Evolutionary conservation across 2,329 filamentous ascomycete species (phyloP), one percentile per base, ranked within the genome.

Genomic region (Fusarium sp.): DNA sequence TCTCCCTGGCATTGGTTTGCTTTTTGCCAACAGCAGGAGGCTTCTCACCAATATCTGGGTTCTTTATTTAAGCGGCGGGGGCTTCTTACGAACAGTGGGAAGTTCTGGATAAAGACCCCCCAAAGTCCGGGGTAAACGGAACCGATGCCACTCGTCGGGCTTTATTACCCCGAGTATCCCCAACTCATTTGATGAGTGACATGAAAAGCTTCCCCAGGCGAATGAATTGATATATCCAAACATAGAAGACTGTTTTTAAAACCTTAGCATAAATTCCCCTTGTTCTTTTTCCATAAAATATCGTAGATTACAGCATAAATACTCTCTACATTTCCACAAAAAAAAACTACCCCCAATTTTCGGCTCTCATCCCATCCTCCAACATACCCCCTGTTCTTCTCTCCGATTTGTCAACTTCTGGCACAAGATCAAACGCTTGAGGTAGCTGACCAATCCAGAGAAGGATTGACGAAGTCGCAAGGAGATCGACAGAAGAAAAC

Each of bases 161-260:
- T 38, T n/a, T 26, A 44, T 58, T 70, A 32, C 45, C 51, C 67
- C 64, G 64, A 64, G n/a, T 5, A 32, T n/a, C 47, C 53, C 41
- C n/a, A 64, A 18, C 6, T 18, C 12, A 26, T 8, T 39, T 38
- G 4, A 5, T 32, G 35, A 47, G 24, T 57, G 26, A 44, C 51
- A 13, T n/a, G 9, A 10, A 5, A 14, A 30, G 10, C 39, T n/a
- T n/a, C 6, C 10, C 4, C 20, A 6, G 4, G 20, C 7, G 20
- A 9, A 30, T 30, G 6, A 5, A 17, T 6, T n/a, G 15, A 30
- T 17, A 30, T 3, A 12, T 8, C 2, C 10, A 7, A 48, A 48
- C 1, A 8, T 11, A 30, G 5, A n/a, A 48, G 20, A 17, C 14
- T 48, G 5, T 17, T 11, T 17, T 48, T 17, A 0, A 17, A 15